Evolutionary conservation across 2,329 filamentous ascomycete genomes (phyloP), one percentile per base, ranked within the genome.

Genomic region (Penicillium polonicum): DNA sequence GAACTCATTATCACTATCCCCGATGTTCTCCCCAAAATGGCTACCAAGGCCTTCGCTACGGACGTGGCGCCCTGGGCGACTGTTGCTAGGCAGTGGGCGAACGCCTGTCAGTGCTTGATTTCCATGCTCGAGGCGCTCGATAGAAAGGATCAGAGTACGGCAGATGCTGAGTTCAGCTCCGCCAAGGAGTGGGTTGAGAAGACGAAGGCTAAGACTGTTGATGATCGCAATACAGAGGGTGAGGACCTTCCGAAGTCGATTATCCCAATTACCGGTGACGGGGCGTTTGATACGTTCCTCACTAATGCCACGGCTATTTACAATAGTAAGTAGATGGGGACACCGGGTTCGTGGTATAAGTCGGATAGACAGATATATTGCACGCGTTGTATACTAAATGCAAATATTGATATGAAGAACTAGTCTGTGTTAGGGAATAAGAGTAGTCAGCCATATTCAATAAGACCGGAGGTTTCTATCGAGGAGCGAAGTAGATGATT

Each of bases 161-260:
- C 65, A 5, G 60, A 61, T 39, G 48, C 41, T n/a, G 63, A 65
- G 53, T 61, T 61, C 42, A 53, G 55, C 2, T 29, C 48, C n/a
- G 63, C 62, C 1, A 50, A 58, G 41, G 48, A 46, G 15, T 65
- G 63, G 62, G 44, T 64, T 25, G 58, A 56, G 36, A 63, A 62
- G 54, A 63, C 61, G 10, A 63, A 63, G 51, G 48, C 60, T 17
- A 62, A 60, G 57, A 62, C 61, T 38, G 61, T 63, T 10, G 52
- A 62, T 44, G 61, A 63, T 15, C 59, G 61, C 1, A 53, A 62
- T 21, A 36, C 55, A 5, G 23, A 57, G 3, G 49, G 49, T 0
- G 19, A 33, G 19, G 49, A 43, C 4, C 27, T 52, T n/a, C 49
- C 49, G 3, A 31, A 44, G 2, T 52, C 49, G 10, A 52, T 52